These are phyloP conservation scores for Articulospora tetracladia DNA, from an alignment of 495 filamentous ascomycete species.

Conservation along the genomic window DNA sequence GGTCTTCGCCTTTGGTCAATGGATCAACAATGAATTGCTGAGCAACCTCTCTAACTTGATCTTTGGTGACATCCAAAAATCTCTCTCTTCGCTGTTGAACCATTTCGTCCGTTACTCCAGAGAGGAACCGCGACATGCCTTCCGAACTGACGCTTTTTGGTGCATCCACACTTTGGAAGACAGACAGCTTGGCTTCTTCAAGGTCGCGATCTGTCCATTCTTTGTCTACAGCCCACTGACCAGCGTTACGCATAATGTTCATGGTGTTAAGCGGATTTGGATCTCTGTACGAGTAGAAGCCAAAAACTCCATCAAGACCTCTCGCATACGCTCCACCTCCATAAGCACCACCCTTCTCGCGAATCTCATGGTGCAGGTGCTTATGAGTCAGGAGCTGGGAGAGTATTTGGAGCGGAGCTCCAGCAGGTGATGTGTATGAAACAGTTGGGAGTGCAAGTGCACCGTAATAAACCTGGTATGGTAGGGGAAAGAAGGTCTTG, in stretches of 20 bases:
- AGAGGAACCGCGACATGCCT: slow-evolving; percentile 80
- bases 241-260: slow-evolving; percentile 78
- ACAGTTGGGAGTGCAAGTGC: slow-evolving; percentile 76
- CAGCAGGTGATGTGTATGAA: slow-evolving; percentile 71
- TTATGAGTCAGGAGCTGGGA: slow-evolving; percentile 95
- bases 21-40: slow-evolving; percentile 76
- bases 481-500: slow-evolving; percentile 88
- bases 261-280: slow-evolving; percentile 91
- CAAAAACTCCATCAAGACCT: slow-evolving; percentile 78
- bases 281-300: slow-evolving; percentile 94
- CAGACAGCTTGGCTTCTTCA: slow-evolving; percentile 91
- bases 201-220: slow-evolving; percentile 83
- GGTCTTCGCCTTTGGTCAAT: slow-evolving; percentile 44
- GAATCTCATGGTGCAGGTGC: slow-evolving; percentile 94
- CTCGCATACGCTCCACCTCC: slow-evolving; percentile 85
- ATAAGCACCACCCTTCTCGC: slow-evolving; percentile 96
- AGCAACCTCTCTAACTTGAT: slow-evolving; percentile 76
- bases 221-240: slow-evolving; percentile 78
- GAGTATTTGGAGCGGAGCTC: slow-evolving; percentile 79
- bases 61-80: slow-evolving; percentile 79
- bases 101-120: slow-evolving; percentile 85
- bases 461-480: slow-evolving; percentile 96
- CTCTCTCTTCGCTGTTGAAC: slow-evolving; percentile 79
- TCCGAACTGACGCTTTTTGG: slow-evolving; percentile 84
- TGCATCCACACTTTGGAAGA: slow-evolving; percentile 95